A percentile compares a stretch with the other conserved stretches of the same genome.
Evolutionary conservation across 202 grass and related monocot genomes (phyloP).

Genomic region (Sporobolus alterniflorus): DNA sequence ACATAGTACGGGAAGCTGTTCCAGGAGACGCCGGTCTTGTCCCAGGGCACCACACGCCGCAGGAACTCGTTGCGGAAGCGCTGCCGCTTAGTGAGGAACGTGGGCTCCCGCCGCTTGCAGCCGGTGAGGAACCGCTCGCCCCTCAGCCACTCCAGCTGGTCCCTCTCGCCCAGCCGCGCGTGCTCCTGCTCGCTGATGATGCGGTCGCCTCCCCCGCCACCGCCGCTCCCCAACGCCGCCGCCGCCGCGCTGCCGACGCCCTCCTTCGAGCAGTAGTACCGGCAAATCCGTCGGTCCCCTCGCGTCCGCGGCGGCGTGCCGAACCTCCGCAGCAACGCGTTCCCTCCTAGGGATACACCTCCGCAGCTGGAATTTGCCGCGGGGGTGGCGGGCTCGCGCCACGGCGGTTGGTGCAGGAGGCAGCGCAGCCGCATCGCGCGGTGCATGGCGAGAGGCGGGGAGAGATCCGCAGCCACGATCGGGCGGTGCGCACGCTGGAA

Average conservation of each 20-base stretch:
- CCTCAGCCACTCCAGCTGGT: constrained; percentile 92
- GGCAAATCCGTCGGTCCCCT: constrained; percentile 32
- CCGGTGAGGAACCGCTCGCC: constrained; percentile 71
- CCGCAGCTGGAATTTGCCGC: constrained; percentile 41
- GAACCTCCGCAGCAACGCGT: constrained; percentile 51
- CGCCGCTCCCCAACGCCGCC: constrained; percentile 33
- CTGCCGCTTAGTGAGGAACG: constrained; percentile 77
- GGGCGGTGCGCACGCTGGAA: not conserved
- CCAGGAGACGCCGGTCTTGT: constrained; percentile 82
- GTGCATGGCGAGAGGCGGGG: constrained; percentile 37
- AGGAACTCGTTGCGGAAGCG: constrained; percentile 89
- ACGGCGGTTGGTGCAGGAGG: constrained; percentile 43
- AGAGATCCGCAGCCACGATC: constrained; percentile 31
- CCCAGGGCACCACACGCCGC: constrained; percentile 80
- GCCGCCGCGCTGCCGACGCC: constrained; percentile 65
- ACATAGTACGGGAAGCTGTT: constrained; percentile 89
- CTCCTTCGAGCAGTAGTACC: constrained; percentile 85
- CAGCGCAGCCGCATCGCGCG: constrained; percentile 57
- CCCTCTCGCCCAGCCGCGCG: constrained; percentile 83
- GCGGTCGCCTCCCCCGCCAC: constrained; percentile 22
- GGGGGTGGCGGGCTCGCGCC: too few species aligned
- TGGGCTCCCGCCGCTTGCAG: constrained; percentile 67
- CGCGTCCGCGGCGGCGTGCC: constrained; percentile 39
- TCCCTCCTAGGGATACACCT: constrained; percentile 36
- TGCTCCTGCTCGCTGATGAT: constrained; percentile 73